Evolutionary conservation across 2,329 filamentous ascomycete species (phyloP).

Genomic region (Talaromyces sp.): DNA sequence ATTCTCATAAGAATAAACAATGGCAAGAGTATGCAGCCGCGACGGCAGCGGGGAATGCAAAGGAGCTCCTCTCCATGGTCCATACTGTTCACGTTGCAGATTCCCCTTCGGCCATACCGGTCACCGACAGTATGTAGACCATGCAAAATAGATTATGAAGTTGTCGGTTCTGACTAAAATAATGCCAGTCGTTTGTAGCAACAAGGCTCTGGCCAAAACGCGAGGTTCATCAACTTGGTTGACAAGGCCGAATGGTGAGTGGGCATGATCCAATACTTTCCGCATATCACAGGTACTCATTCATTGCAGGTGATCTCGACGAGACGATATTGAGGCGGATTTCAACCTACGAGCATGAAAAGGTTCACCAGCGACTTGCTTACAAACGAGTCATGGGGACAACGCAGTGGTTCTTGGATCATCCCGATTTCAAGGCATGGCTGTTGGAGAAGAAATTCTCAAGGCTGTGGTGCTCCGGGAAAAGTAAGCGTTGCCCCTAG

Average conservation of each 20-base stretch:
- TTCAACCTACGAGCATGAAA: constrained; percentile 25
- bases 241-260: background rate
- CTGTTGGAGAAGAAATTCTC: constrained; percentile 18
- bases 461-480: constrained; percentile 25
- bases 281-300: background rate
- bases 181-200: background rate
- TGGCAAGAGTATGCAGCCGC: constrained; percentile 18
- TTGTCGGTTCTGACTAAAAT: background rate
- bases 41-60: constrained; percentile 15
- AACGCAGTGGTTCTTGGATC: constrained; percentile 23
- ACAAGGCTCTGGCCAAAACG: background rate
- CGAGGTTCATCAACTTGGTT: background rate
- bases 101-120: background rate
- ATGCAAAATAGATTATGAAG: background rate
- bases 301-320: background rate
- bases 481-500: constrained; percentile 21
- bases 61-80: constrained; percentile 16
- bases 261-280: background rate
- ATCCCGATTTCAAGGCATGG: constrained; percentile 24
- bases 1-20: constrained; percentile 17
- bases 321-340: constrained; percentile 21
- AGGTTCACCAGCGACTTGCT: constrained; percentile 23
- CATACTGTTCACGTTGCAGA: background rate
- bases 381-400: constrained; percentile 25
- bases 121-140: background rate